Evolutionary conservation across 768 basidiomycete species (phyloP), one percentile per base, ranked within the genome.

Genomic region (Mycena galopus): DNA sequence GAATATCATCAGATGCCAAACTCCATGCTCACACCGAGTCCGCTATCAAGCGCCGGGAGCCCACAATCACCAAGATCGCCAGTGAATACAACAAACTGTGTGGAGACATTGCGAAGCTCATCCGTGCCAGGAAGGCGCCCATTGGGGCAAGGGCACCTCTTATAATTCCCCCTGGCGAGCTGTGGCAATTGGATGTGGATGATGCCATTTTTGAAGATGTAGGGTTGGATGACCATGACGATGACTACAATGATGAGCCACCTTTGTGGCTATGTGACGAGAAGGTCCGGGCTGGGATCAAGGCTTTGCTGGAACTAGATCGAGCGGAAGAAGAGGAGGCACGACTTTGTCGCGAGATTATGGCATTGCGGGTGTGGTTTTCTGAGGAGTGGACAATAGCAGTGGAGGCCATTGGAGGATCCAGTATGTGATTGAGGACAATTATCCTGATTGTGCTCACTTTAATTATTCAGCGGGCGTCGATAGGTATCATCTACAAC

Each of bases 221-320:
- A 9, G 60, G 29, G 10, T 21, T 62, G 42, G 60, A 73, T 50
- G 78, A 80, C n/a, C 73, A 78, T 17, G 35, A 42, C 39, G 11
- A 12, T 16, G 55, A 39, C 19, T 42, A 70, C 19, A 44, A 60
- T 12, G 50, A 66, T 65, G 47, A 58, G 37, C 29, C 73, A n/a
- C 75, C 77, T 0, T n/a, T 19, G 10, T 84, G 84, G 83, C 73
- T 82, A 0, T 75, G 78, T 10, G 76, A 84, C 74, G 67, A 78
- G 8, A 62, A 73, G 17, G 76, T 81, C 1, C 62, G 76, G 7
- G 64, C 53, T 0, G 82, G 83, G 0, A 86, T 86, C 25, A 39
- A 42, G 17, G 55, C 65, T 0, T n/a, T 66, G 56, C 42, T 66
- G 7, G 72, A 79, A 10, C 27, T 67, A 25, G 76, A 81, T 21